Conservation (phyloP, 768 basidiomycete species). For the Leccinum longicurvipes region DNA sequence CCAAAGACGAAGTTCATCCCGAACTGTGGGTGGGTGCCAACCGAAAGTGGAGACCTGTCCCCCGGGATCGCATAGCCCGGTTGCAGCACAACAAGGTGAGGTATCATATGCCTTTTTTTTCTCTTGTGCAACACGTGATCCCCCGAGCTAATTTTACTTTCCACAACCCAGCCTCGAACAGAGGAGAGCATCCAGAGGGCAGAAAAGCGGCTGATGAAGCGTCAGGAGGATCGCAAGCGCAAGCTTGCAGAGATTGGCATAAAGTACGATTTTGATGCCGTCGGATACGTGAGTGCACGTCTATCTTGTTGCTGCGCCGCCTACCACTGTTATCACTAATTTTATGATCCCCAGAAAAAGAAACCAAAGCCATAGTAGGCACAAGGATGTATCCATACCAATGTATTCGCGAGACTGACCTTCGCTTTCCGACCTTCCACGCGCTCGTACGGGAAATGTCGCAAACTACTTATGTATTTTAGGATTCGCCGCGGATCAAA, state of each 20-base stretch:
- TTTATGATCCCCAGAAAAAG: slow-evolving; percentile 32
- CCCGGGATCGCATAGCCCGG: slow-evolving; percentile 66
- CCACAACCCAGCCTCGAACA: slow-evolving; percentile 59
- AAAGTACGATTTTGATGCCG: slow-evolving; percentile 78
- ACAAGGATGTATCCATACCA: neutral
- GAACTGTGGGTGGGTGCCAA: slow-evolving; percentile 98
- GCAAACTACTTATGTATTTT: neutral
- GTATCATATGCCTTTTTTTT: neutral
- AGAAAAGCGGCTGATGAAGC: slow-evolving; percentile 65
- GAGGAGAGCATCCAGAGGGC: slow-evolving; percentile 63
- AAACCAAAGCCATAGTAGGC: slow-evolving; percentile 28
- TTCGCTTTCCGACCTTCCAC: neutral
- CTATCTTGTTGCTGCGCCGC: neutral
- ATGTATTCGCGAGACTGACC: neutral
- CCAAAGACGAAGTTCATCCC: slow-evolving; percentile 87
- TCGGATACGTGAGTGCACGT: slow-evolving; percentile 68
- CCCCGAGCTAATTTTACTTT: slow-evolving; percentile 6
- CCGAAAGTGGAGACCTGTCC: slow-evolving; percentile 81
- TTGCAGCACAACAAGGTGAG: slow-evolving; percentile 79
- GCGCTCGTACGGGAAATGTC: neutral
- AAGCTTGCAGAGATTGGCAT: slow-evolving; percentile 82
- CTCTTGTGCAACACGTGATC: neutral
- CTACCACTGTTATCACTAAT: neutral
- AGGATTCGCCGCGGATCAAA: neutral
- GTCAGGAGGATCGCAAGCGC: slow-evolving; percentile 72